Base-by-base conservation (phyloP, 306 rosid species). In the Senna tora region DNA sequence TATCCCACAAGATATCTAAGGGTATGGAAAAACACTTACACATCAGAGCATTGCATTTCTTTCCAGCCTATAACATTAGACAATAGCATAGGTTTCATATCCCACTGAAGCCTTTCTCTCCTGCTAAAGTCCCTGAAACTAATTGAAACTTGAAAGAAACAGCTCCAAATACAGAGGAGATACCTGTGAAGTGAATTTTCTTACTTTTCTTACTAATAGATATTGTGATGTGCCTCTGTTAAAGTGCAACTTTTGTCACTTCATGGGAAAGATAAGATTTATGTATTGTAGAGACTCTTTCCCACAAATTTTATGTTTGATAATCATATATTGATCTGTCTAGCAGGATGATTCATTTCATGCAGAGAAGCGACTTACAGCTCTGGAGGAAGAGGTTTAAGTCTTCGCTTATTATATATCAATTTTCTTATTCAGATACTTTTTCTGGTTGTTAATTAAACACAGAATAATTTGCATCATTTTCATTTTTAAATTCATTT, bases 331-430 rank as follows among this genome's bases (percentile, higher is more conserved):
- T 57, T 45, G 47, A 60, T 75, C 25, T 71, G 17, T 49, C 43
- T 77, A 65, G 43, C 80, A 88, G 96, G 71, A 32, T 67, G 82
- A 80, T 25, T 81, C 92, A 13, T 67, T 62, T 19, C 75, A 49
- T 52, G 72, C 75, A 1, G 90, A 81, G 60, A 79, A 46, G 46
- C 78, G 71, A 32, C 7, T 87, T 53, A 58, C 65, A 70, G 85
- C 84, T 79, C 59, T 90, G 69, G 92, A 87, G 72, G 89, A 87
- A 80, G 90, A 93, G 96, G 98, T 93, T 72, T 78, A 17, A 38
- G 13, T 30, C 17, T 42, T 2, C 57, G 57, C 1, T 71, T 57
- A 20, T 17, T 46, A 14, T 16, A 43, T 65, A 10, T 9, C n/a
- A 38, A 9, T 36, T 61, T 36, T 17, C 25, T 17, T 38, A 17